A percentile compares a stretch with the other conserved stretches of the same genome.
phyloP scores from a whole-genome alignment of 1,284 basidiomycete genomes.

The Ustanciosporium gigantosporum region DNA sequence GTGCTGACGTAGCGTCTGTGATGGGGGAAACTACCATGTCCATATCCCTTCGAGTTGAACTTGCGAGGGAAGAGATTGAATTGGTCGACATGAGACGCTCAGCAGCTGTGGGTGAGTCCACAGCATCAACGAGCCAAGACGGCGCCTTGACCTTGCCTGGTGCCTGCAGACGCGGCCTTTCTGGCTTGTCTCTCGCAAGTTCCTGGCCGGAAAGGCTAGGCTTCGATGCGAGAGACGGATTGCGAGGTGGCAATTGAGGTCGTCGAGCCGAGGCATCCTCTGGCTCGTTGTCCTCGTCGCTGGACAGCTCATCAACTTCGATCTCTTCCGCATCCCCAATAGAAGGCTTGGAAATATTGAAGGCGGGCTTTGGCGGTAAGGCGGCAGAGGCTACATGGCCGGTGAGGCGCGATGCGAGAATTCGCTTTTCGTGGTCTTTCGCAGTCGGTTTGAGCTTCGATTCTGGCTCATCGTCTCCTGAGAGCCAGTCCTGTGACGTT shows the following conservation, averaged over 20 bases:
- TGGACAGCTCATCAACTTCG: constrained; percentile 16
- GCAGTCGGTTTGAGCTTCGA: not conserved
- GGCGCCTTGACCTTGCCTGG: constrained; percentile 25
- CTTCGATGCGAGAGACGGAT: not conserved
- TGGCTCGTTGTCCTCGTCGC: constrained; percentile 22
- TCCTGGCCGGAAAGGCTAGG: not conserved
- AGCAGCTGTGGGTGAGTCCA: constrained; percentile 17
- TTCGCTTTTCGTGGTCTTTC: not conserved
- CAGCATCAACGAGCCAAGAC: constrained; percentile 30
- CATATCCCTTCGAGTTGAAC: not conserved
- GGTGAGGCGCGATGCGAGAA: not conserved
- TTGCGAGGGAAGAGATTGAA: constrained; percentile 1
- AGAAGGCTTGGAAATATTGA: not conserved
- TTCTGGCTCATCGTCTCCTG: constrained; percentile 21
- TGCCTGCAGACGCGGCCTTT: constrained; percentile 10
- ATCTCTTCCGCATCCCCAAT: constrained; percentile 6
- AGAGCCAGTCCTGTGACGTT: constrained; percentile 38
- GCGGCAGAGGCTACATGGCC: not conserved
- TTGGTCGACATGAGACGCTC: constrained; percentile 10
- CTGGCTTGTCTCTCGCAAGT: no score
- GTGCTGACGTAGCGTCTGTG: constrained; percentile 17
- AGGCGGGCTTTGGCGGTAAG: not conserved
- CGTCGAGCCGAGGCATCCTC: constrained; percentile 21
- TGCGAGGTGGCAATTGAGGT: constrained; percentile 1
- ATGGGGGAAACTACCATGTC: constrained; percentile 10